Evolutionary conservation across 352 stramenopile genomes (phyloP), one percentile per base, ranked within the genome.

Genomic region (Globisporangium cederbergense): DNA sequence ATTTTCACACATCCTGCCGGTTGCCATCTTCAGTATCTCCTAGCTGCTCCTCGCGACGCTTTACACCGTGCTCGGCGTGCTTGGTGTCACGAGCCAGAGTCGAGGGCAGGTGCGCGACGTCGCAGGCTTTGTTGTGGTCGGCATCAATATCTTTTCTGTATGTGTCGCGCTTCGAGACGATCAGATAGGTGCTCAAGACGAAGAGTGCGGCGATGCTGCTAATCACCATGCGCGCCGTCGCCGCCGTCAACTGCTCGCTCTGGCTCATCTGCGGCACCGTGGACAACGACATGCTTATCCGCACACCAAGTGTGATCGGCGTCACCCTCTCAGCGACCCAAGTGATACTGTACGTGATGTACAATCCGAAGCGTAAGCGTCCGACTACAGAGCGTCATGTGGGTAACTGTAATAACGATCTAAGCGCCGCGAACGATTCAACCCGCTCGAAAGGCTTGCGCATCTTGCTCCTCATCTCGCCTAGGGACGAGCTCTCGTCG

Each of bases 211-310:
- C 61, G 25, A 79, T 73, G 3, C 86, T 91, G 34, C 71, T 71
- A 3, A 72, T 85, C n/a, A n/a, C 72, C n/a, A 77, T 91, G 64
- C 75, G 76, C 20, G 18, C 60, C 6, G 73, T 77, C 32, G 81
- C 77, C 3, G 70, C 73, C 9, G 11, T 76, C 58, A 91, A 86
- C 73, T 84, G 81, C 58, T 49, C 59, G 2, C 66, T 89, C 38
- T 89, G 82, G 78, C 58, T 83, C 58, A 30, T 78, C 51, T 84
- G 82, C 58, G 78, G 76, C 10, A 60, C 79, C 20, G 36, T 87
- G 16, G 70, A 79, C 52, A 32, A 77, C 38, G 76, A 91, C 32
- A 38, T 73, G 14, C 71, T 89, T 28, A 67, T 91, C 2, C 38
- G 85, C 32, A 70, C 76, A 8, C 79, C 78, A 9, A 83, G 75